These are phyloP conservation scores for Ogataea glucozyma DNA, from an alignment of 805 yeast genomes.

Conservation along the genomic window DNA sequence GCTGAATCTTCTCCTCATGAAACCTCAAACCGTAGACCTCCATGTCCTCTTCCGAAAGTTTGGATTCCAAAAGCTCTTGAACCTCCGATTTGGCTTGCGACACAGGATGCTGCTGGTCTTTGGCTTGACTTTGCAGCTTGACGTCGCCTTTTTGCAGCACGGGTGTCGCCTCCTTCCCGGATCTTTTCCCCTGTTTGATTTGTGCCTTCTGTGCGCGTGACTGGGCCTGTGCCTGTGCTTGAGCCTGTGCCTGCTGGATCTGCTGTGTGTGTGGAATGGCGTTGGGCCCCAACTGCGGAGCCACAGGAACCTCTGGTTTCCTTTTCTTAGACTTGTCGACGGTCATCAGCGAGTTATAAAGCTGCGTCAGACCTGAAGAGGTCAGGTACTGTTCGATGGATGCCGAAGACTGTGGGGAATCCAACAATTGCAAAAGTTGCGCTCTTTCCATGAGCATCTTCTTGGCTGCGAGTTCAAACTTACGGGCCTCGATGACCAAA, in stretches of 20 bases:
- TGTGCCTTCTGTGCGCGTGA: constrained; percentile 16
- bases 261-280: constrained; percentile 50
- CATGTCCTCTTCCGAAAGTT: constrained; percentile 74
- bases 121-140: constrained; percentile 3
- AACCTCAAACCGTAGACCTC: constrained; percentile 80
- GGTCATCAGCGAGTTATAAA: constrained; percentile 75
- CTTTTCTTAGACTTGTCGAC: constrained; percentile 62
- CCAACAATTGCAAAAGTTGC: constrained; percentile 72
- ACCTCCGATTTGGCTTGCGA: constrained; percentile 29
- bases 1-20: constrained; percentile 69
- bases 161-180: constrained; percentile 1
- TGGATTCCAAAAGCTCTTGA: constrained; percentile 45
- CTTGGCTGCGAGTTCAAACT: constrained; percentile 90
- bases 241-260: constrained; percentile 24
- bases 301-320: constrained; percentile 53
- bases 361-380: constrained; percentile 85
- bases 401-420: constrained; percentile 82
- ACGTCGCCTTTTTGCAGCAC: constrained; percentile 4
- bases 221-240: constrained; percentile 16
- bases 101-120: constrained; percentile 27
- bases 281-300: constrained; percentile 58
- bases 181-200: constrained; percentile 12
- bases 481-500: constrained; percentile 85
- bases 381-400: constrained; percentile 74
- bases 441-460: constrained; percentile 83